These are phyloP conservation scores for Sordariomycetes sp. DNA, from an alignment of 2,329 filamentous ascomycete genomes.

Conservation along the genomic window DNA sequence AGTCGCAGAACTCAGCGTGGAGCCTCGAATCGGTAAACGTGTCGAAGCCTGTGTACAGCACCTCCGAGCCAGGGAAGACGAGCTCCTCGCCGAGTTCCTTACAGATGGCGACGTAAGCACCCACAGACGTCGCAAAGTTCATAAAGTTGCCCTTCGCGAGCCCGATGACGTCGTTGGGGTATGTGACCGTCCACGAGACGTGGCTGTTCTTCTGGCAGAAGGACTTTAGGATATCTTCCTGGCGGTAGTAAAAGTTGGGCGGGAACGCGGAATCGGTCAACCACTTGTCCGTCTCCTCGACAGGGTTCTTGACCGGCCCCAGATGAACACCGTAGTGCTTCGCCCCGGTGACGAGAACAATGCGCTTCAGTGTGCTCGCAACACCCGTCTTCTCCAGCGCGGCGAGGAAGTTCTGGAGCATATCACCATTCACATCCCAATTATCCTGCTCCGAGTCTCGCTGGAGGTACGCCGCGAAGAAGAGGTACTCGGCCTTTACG, in stretches of 20 bases:
- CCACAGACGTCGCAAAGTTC: constrained; percentile 24
- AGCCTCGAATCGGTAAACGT: constrained; percentile 16
- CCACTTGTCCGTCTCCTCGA: constrained; percentile 31
- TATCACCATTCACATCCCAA: constrained; percentile 19
- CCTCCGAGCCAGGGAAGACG: constrained; percentile 18
- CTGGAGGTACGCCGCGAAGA: constrained; percentile 13
- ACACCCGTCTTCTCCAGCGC: constrained; percentile 27
- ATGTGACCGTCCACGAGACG: constrained; percentile 15
- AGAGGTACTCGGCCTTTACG: constrained; percentile 12
- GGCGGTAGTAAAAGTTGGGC: constrained; percentile 37
- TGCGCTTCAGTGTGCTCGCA: constrained; percentile 25
- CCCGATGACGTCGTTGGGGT: constrained; percentile 19
- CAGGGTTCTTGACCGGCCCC: constrained; percentile 29
- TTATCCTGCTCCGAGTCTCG: constrained; percentile 11
- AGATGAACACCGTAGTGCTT: constrained; percentile 42
- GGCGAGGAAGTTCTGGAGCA: constrained; percentile 32
- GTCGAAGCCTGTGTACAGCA: constrained; percentile 20
- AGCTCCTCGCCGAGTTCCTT: constrained; percentile 18
- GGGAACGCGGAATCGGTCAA: constrained; percentile 20
- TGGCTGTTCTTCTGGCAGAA: constrained; percentile 8
- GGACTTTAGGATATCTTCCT: constrained; percentile 26
- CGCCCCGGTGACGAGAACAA: constrained; percentile 31
- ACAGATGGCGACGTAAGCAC: constrained; percentile 22
- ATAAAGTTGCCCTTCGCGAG: constrained; percentile 20
- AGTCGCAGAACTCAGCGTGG: constrained; percentile 21